Evolutionary conservation across 306 rosid species (phyloP), one percentile per base, ranked within the genome.

Genomic region (Acacia melanoxylon): DNA sequence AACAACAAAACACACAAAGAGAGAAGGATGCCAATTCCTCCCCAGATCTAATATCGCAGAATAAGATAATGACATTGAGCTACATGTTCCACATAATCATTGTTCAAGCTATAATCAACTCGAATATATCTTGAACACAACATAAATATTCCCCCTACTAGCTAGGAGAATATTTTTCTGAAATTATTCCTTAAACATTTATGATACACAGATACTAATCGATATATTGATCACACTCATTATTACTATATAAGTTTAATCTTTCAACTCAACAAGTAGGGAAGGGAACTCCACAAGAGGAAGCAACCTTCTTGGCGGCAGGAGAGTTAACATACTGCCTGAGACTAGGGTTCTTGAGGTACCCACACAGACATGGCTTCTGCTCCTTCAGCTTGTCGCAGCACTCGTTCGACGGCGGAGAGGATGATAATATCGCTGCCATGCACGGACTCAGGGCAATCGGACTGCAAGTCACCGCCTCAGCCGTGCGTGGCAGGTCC

Each of bases 361-460:
- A 92, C 44, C 80, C 88, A 77, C 97, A 92, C 4, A 89, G 86
- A 80, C 97, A 92, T 61, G 94, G 87, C 77, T 19, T 85, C 45
- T 92, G 97, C 75, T 88, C 88, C 68, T 59, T 87, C 83, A 80
- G 19, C 61, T 83, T 91, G 68, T 81, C 71, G 68, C 97, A 93
- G 75, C 97, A 93, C 0, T 16, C 2, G 8, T 37, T 75, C 0
- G 92, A 80, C 0, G 94, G 97, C 1, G 77, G 76, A 2, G 85
- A 40, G 4, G 86, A 25, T 0, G 74, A 49, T 2, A 67, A 71
- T 11, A 92, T 87, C 11, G 94, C 82, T 13, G 67, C 37, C 0
- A 80, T 9, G 74, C 97, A 92, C 0, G 92, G 79, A 77, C 84
- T 67, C 54, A 92, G 13, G 82, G 85, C 81, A 52, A 54, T 4